Base-by-base conservation (phyloP, 73 alveolate genomes). In the Uronychia setigera region DNA sequence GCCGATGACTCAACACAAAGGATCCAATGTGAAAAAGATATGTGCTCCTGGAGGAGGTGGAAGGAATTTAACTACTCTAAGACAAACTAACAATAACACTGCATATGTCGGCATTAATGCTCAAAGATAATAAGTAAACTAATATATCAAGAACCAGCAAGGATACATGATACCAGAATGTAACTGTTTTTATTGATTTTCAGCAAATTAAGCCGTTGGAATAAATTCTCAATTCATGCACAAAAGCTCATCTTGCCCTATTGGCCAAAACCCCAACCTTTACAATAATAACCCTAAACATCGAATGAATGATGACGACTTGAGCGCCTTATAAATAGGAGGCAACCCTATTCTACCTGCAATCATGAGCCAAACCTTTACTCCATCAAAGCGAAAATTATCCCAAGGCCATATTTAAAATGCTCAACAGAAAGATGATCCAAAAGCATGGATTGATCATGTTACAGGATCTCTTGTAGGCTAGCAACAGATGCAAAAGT, bases 21-120 rank as follows among this genome's bases (percentile, higher is more conserved):
- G 5, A 5, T 46, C 67, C 67, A 46, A 46, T 19, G 67, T 46
- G n/a, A 46, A 46, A 19, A 46, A 46, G 67, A 46, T 46, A 5
- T 46, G 67, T 46, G 67, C 67, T 46, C 67, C 67, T 46, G 67
- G 67, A 46, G 67, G 67, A 11, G 67, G 67, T 11, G 67, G 67
- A 19, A 5, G 67, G n/a, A 46, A 46, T 19, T 46, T 46, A 19
- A 46, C 67, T 5, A 19, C 67, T 5, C 67, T 46, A 11, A 11
- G 67, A 46, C 67, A 46, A 46, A 19, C n/a, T 11, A 46, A 19
- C 67, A 19, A 5, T 46, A 46, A 46, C 19, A 46, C 67, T 46
- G 67, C 67, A 11, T 46, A 46, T 46, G 19, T 46, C 67, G 67
- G 67, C 5, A 19, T 46, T 19, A 46, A 46, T 19, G 67, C 67